Percentiles rank a stretch among this genome's conserved stretches.
These are phyloP conservation scores for Pyropia haitanensis DNA, from an alignment of 23 red algal genomes.

Conservation along the genomic window DNA sequence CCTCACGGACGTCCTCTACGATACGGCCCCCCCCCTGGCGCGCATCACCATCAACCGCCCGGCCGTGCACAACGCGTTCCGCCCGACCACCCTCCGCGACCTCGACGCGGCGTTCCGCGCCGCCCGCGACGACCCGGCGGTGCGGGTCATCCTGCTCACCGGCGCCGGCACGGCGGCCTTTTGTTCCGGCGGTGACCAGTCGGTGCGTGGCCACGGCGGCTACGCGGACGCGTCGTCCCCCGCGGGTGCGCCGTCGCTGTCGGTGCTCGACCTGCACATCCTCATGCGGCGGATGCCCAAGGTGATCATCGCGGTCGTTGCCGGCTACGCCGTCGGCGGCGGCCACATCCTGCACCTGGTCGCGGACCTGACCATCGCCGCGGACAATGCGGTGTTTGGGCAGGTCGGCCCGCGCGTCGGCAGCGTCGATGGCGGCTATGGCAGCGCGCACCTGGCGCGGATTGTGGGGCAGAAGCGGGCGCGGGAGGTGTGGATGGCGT, in stretches of 20 bases:
- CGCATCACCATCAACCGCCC: slow-evolving; percentile 66
- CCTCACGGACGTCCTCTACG: slow-evolving; percentile 26
- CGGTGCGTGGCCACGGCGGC: slow-evolving; percentile 41
- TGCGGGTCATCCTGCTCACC: slow-evolving; percentile 59
- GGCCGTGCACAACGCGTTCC: slow-evolving; percentile 54
- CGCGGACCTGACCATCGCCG: slow-evolving; percentile 83
- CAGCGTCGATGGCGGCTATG: slow-evolving; percentile 83
- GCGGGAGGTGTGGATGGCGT: slow-evolving; percentile 83
- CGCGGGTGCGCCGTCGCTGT: slow-evolving; percentile 43
- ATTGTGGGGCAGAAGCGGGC: slow-evolving; percentile 85
- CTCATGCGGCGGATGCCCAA: slow-evolving; percentile 77
- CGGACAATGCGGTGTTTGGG: slow-evolving; percentile 83
- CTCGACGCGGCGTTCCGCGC: slow-evolving; percentile 42
- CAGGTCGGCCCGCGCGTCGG: slow-evolving; percentile 80
- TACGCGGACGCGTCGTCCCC: slow-evolving; percentile 31
- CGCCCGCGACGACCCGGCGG: slow-evolving; percentile 31
- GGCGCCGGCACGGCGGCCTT: slow-evolving; percentile 52
- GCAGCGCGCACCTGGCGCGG: slow-evolving; percentile 55
- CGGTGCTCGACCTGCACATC: slow-evolving; percentile 64
- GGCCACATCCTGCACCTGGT: slow-evolving; percentile 88
- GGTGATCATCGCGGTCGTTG: slow-evolving; percentile 82
- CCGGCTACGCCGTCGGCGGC: slow-evolving; percentile 88
- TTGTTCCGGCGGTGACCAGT: slow-evolving; percentile 72
- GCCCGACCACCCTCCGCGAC: slow-evolving; percentile 47
- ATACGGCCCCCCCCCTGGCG: slow-evolving; percentile 35